phyloP scores from a whole-genome alignment of 1,284 basidiomycete species.

The Trichosporon inkin region DNA sequence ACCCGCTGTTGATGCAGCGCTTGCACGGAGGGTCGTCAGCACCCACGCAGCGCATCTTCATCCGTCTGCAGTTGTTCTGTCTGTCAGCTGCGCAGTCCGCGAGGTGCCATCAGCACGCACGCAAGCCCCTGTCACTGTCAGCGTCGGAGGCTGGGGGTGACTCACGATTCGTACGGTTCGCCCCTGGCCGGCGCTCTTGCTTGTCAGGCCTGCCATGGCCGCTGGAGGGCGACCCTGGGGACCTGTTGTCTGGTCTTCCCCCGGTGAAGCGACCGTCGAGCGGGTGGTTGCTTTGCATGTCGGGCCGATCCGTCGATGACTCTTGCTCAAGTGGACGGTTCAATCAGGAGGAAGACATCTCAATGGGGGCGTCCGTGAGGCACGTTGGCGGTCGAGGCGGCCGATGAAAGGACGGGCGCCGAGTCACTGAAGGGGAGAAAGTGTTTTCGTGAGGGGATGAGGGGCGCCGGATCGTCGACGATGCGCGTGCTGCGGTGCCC shows the following conservation, averaged over 20 bases:
- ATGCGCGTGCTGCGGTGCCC: too few species aligned
- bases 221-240: not conserved
- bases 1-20: conserved; percentile 74
- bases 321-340: too few species aligned
- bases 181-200: conserved; percentile 36
- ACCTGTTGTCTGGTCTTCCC: not conserved
- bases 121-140: conserved; percentile 36
- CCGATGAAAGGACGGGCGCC: too few species aligned
- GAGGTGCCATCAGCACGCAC: conserved; percentile 16
- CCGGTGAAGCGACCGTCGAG: not conserved
- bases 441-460: not conserved
- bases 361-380: not conserved
- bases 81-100: not conserved
- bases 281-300: not conserved
- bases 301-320: not conserved
- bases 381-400: too few species aligned
- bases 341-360: not conserved
- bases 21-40: conserved; percentile 92
- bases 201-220: conserved; percentile 19
- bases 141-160: not conserved
- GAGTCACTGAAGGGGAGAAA: too few species aligned
- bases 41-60: conserved; percentile 61
- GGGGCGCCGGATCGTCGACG: too few species aligned
- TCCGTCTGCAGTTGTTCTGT: conserved; percentile 48
- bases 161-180: conserved; percentile 50